phyloP scores from a whole-genome alignment of 2,329 filamentous ascomycete species.

The Alternaria brassicicola region DNA sequence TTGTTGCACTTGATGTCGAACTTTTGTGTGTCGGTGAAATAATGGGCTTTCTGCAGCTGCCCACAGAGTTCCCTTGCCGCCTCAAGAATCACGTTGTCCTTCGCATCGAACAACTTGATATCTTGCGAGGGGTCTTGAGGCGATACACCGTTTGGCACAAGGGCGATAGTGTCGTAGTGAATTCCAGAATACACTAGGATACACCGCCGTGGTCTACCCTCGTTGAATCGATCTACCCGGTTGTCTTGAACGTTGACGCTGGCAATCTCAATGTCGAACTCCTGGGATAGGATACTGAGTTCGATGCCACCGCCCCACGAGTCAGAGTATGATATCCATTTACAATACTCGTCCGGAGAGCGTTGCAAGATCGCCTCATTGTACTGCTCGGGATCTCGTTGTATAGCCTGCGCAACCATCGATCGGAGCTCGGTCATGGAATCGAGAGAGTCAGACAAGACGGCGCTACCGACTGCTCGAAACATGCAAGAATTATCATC shows the following conservation, averaged over 20 bases:
- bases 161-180: slow-evolving; percentile 88
- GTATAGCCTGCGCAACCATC: slow-evolving; percentile 79
- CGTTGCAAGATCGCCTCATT: slow-evolving; percentile 77
- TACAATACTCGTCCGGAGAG: slow-evolving; percentile 74
- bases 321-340: slow-evolving; percentile 78
- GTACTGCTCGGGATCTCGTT: slow-evolving; percentile 73
- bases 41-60: slow-evolving; percentile 73
- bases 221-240: slow-evolving; percentile 77
- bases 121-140: slow-evolving; percentile 75
- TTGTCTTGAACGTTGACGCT: slow-evolving; percentile 78
- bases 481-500: slow-evolving; percentile 97
- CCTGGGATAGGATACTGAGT: slow-evolving; percentile 79
- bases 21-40: slow-evolving; percentile 85
- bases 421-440: slow-evolving; percentile 75
- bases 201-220: slow-evolving; percentile 68
- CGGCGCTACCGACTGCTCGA: slow-evolving; percentile 80
- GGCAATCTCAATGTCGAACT: slow-evolving; percentile 85
- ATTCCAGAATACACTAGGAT: slow-evolving; percentile 90
- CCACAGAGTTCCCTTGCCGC: slow-evolving; percentile 63
- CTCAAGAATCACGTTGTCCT: slow-evolving; percentile 61
- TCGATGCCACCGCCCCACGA: slow-evolving; percentile 94
- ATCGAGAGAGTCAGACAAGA: slow-evolving; percentile 69
- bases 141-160: slow-evolving; percentile 65
- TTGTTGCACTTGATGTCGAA: slow-evolving; percentile 79
- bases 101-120: slow-evolving; percentile 72